Base-by-base conservation (phyloP, 768 basidiomycete species). In the Coprinellus aureogranulatus region DNA sequence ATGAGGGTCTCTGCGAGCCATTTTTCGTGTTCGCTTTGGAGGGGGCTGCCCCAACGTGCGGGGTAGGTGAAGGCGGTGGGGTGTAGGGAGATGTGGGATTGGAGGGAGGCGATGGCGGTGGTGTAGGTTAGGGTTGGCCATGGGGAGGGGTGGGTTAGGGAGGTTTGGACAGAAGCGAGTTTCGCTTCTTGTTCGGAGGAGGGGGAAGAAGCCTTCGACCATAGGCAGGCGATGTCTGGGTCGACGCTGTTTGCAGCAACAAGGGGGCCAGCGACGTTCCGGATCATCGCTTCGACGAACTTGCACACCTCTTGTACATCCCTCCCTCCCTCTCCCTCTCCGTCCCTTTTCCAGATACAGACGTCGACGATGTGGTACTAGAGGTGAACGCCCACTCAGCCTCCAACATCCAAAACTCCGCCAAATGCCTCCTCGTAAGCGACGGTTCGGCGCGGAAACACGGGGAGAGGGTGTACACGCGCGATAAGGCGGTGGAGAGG, bases 321-420 rank as follows among this genome's bases (percentile, higher is more conserved):
- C 49, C 67, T 42, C 11, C 31, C 56, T 28, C 58, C 54, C n/a
- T n/a, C n/a, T n/a, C n/a, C n/a, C n/a, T n/a, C n/a, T n/a, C n/a
- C n/a, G n/a, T n/a, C n/a, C n/a, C n/a, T n/a, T n/a, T n/a, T n/a
- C n/a, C n/a, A n/a, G n/a, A n/a, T n/a, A n/a, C n/a, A n/a, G n/a
- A n/a, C n/a, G n/a, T n/a, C n/a, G n/a, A n/a, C n/a, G n/a, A n/a
- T n/a, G n/a, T n/a, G n/a, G n/a, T n/a, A n/a, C n/a, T n/a, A n/a
- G n/a, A n/a, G n/a, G 41, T 63, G 45, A 77, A 73, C 2, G 86
- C 86, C 82, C 92, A 88, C 68, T 99, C 97, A 0, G 92, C 95
- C 73, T 99, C 97, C 54, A 98, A 84, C 97, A 99, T 99, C 90
- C 93, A 98, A 71, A 99, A 99, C 70, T 99, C 97, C 51, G 92